Base-by-base conservation (phyloP, 768 basidiomycete genomes). In the Lactarius vividus region DNA sequence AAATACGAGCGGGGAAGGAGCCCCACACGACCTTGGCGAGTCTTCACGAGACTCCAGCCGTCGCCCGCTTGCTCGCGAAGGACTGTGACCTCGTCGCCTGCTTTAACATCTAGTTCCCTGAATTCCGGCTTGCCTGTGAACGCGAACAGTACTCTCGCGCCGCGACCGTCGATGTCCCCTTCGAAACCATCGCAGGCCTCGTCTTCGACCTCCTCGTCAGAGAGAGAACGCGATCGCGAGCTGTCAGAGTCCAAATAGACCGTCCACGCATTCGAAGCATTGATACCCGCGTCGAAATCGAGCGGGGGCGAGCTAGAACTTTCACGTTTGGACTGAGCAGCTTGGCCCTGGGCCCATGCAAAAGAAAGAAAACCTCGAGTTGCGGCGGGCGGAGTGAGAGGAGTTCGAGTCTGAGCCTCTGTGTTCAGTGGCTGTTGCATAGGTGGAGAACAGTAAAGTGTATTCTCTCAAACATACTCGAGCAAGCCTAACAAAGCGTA, bases 51-150 rank as follows among this genome's bases (percentile, higher is more conserved):
- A 76, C 91, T 92, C 91, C 91, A 92, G 6, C 91, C 91, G 68
- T 92, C 89, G 8, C 85, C 86, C 1, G 86, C 79, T 61, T 90
- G 82, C 66, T 90, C 88, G 68, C 84, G 87, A 58, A 94, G 71
- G n/a, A 92, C 77, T 57, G 87, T 84, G 26, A 94, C 74, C 67
- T 82, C 82, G 68, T 91, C 88, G 15, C 91, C 91, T 1, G 88
- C 89, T 62, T 80, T 79, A 20, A 91, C 84, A 8, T 74, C 79
- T 28, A 93, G 80, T 74, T 93, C 91, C 53, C 86, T 80, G 71
- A 89, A 91, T 71, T 92, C 88, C 0, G 82, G 76, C 73, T 90
- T 88, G 49, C 91, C 91, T 71, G 88, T 83, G 73, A 93, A 93
- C 26, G 82, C 77, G 72, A 89, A 92, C 44, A 92, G 75, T 15